These are phyloP conservation scores for Bassia scoparia DNA, from an alignment of 148 eudicot genomes.

Conservation along the genomic window DNA sequence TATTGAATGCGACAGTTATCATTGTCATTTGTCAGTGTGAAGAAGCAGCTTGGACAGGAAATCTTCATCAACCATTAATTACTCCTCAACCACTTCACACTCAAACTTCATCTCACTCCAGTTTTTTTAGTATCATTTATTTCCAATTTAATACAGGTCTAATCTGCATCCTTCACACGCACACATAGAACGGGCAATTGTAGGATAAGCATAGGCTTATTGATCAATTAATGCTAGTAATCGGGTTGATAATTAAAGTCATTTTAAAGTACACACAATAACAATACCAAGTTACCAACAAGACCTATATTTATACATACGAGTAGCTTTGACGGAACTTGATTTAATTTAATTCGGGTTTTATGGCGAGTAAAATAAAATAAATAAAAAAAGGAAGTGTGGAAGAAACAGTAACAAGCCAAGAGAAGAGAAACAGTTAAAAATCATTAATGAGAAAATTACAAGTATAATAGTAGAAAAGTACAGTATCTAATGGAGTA, in stretches of 20 bases:
- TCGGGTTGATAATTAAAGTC: no score
- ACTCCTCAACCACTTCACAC: conserved; percentile 15
- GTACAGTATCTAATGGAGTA: not conserved
- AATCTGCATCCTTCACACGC: not conserved
- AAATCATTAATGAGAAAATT: no score
- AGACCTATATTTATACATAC: no score
- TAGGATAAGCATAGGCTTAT: not conserved
- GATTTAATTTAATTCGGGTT: no score
- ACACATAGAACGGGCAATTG: not conserved
- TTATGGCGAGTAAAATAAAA: no score
- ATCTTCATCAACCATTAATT: not conserved
- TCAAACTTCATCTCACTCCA: conserved; percentile 3
- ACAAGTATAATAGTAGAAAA: no score
- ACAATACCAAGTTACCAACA: no score
- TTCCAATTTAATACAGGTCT: conserved; percentile 5
- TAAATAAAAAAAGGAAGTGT: no score
- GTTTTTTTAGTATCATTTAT: conserved; percentile 10
- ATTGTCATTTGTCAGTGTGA: conserved; percentile 5
- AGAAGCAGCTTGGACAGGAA: conserved; percentile 1
- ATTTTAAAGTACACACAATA: no score
- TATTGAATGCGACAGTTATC: conserved; percentile 12
- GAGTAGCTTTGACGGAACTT: no score
- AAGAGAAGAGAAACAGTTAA: no score
- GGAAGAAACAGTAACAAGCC: no score
- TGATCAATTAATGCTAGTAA: not conserved